A percentile compares a stretch with the other conserved stretches of the same genome.
phyloP scores from a whole-genome alignment of 2,329 filamentous ascomycete species.

The Hymenoscyphus fraxineus region DNA sequence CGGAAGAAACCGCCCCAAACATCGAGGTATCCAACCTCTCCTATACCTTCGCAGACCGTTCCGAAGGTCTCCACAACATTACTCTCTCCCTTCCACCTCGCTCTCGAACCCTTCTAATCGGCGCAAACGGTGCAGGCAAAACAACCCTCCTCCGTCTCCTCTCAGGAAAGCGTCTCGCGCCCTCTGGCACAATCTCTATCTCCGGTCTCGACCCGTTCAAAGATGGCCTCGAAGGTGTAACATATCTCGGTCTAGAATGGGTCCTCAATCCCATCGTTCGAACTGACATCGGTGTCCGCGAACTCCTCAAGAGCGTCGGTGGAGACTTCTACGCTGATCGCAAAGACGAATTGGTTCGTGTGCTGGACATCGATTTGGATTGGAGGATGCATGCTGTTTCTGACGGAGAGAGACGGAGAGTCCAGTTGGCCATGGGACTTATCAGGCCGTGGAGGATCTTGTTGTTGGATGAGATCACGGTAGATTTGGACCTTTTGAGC shows the following conservation, averaged over 20 bases:
- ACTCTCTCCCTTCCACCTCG: constrained; percentile 72
- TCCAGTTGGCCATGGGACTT: constrained; percentile 95
- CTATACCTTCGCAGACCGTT: constrained; percentile 85
- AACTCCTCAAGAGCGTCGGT: constrained; percentile 80
- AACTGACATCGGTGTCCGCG: constrained; percentile 86
- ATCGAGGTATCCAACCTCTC: constrained; percentile 74
- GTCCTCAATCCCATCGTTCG: constrained; percentile 95
- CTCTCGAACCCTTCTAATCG: constrained; percentile 86
- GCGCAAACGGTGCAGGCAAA: constrained; percentile 95
- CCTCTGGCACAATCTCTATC: constrained; percentile 68
- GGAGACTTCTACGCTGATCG: constrained; percentile 78
- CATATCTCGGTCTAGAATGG: constrained; percentile 97
- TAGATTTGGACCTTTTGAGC: constrained; percentile 86
- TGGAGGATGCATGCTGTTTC: constrained; percentile 97
- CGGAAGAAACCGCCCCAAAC: constrained; percentile 27
- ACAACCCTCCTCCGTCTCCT: constrained; percentile 90
- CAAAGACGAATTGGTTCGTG: constrained; percentile 78
- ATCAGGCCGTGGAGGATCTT: constrained; percentile 88
- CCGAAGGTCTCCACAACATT: constrained; percentile 72
- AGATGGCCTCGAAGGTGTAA: constrained; percentile 84
- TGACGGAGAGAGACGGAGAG: constrained; percentile 85
- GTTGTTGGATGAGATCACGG: constrained; percentile 92
- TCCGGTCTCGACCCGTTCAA: constrained; percentile 89
- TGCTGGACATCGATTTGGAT: constrained; percentile 84
- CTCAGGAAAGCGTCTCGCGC: constrained; percentile 90